Evolutionary conservation across 2,329 filamentous ascomycete genomes (phyloP), one percentile per base, ranked within the genome.

Genomic region (Phaeosphaeria sp.): DNA sequence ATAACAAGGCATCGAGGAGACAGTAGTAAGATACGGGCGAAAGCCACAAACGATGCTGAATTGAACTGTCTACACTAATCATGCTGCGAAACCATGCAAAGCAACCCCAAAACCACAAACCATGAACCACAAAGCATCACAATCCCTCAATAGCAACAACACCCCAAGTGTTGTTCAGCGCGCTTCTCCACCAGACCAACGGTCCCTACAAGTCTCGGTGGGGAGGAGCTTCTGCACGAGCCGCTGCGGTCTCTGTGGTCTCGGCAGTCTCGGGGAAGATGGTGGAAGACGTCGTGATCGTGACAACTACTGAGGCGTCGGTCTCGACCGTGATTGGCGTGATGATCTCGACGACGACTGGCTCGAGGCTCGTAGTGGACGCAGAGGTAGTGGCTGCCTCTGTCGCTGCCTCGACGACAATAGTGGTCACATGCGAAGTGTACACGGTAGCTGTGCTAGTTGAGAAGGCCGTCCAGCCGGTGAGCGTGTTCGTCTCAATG

Each of bases 21-120:
- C 30, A 36, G 15, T 6, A 13, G 11, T 6, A 13, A 6, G 15
- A 36, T 36, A 13, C 15, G 6, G 30, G 5, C 25, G 6, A 36
- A 36, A 13, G 15, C 57, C 57, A 62, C 54, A 45, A 65, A 42
- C 47, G 33, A 59, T 56, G 18, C 55, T 15, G 13, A 30, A 21
- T 53, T 59, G 24, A 33, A 20, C 46, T 65, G 55, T 45, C 49
- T 51, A 52, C 39, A n/a, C 57, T 64, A 60, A 50, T 7, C n/a
- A 50, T 62, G 45, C 55, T 47, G 45, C 25, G 39, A 25, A 55
- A 45, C 25, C 47, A 55, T 43, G 25, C 40, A 40, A 46, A 46
- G 33, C 45, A 20, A 43, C n/a, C n/a, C n/a, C n/a, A n/a, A n/a
- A n/a, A n/a, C n/a, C 15, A 43, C 40, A 43, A 43, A 18, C 40